Conservation (phyloP, 805 yeast genomes). For the Lipomyces oligophaga region DNA sequence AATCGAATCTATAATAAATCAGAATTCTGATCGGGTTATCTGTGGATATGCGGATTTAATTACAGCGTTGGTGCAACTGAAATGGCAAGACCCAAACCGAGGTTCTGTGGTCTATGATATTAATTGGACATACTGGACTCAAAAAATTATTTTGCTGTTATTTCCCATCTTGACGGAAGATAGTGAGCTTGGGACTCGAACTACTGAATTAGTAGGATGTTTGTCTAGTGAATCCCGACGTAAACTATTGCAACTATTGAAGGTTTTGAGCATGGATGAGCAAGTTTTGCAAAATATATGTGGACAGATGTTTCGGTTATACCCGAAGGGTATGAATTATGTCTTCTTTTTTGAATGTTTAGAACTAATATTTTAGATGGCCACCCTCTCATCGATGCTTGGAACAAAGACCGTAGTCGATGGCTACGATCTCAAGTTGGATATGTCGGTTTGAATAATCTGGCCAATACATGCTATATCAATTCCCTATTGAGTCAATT, state of each 20-base stretch:
- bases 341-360: too few species aligned
- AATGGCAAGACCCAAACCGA: too few species aligned
- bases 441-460: slow-evolving; percentile 20
- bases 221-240: slow-evolving; percentile 6
- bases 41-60: background rate
- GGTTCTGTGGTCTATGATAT: too few species aligned
- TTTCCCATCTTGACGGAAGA: too few species aligned
- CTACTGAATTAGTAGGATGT: slow-evolving; percentile 6
- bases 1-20: too few species aligned
- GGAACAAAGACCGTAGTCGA: slow-evolving; percentile 19
- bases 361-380: too few species aligned
- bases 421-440: slow-evolving; percentile 22
- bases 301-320: slow-evolving; percentile 1
- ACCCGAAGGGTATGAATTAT: slow-evolving; percentile 13
- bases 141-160: too few species aligned
- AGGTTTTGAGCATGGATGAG: background rate
- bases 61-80: background rate
- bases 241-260: slow-evolving; percentile 5
- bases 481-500: slow-evolving; percentile 24
- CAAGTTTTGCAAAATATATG: background rate
- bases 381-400: slow-evolving; percentile 16
- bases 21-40: background rate
- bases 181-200: too few species aligned
- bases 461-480: slow-evolving; percentile 26
- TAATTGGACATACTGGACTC: too few species aligned